phyloP scores from a whole-genome alignment of 495 filamentous ascomycete genomes.

The Aspergillus incahuasiensis region DNA sequence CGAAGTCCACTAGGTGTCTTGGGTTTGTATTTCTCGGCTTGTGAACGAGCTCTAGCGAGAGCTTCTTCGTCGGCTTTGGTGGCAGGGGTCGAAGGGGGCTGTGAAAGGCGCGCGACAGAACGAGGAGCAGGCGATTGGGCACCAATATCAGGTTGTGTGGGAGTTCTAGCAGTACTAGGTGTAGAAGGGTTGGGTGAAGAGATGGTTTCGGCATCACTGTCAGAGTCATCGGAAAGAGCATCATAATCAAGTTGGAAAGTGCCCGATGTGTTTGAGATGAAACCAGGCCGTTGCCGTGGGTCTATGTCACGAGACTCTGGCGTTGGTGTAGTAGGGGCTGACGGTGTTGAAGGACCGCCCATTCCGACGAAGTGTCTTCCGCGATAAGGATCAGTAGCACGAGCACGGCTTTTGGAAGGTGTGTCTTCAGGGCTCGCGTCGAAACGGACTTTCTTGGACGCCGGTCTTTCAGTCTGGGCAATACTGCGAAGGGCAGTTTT shows the following conservation, averaged over 20 bases:
- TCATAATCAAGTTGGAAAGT: slow-evolving; percentile 27
- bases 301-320: slow-evolving; percentile 6
- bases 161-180: slow-evolving; percentile 1
- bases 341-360: slow-evolving; percentile 6
- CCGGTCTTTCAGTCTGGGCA: slow-evolving; percentile 19
- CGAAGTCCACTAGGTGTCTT: slow-evolving; percentile 47
- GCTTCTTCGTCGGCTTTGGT: slow-evolving; percentile 21
- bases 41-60: slow-evolving; percentile 31
- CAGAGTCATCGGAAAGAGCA: slow-evolving; percentile 19
- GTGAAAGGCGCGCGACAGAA: slow-evolving; percentile 6
- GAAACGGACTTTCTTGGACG: slow-evolving; percentile 28
- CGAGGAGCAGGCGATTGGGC: slow-evolving; percentile 9
- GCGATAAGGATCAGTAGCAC: slow-evolving; percentile 24
- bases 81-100: slow-evolving; percentile 21
- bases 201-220: slow-evolving; percentile 4
- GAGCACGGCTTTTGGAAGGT: slow-evolving; percentile 23
- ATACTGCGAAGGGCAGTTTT: slow-evolving; percentile 15
- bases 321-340: slow-evolving; percentile 15
- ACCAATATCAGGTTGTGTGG: slow-evolving; percentile 3
- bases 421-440: slow-evolving; percentile 28
- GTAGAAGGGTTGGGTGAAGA: slow-evolving; percentile 12
- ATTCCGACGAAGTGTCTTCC: slow-evolving; percentile 23
- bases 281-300: slow-evolving; percentile 17
- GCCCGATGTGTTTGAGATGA: slow-evolving; percentile 24
- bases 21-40: slow-evolving; percentile 42